These are phyloP conservation scores for Colletotrichum spaethianum DNA, from an alignment of 2,329 filamentous ascomycete genomes.

Conservation along the genomic window DNA sequence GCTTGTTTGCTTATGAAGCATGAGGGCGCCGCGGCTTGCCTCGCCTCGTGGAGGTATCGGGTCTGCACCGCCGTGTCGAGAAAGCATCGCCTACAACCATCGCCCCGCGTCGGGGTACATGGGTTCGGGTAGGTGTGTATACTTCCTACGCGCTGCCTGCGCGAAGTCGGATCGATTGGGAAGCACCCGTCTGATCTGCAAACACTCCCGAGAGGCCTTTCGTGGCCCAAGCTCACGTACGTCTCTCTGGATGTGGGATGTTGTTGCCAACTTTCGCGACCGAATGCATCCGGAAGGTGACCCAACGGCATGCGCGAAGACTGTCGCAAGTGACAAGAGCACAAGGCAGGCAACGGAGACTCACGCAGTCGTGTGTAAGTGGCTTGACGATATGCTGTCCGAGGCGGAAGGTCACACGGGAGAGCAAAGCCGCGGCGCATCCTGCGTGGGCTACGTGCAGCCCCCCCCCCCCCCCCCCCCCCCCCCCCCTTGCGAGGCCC, in stretches of 20 bases:
- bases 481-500: neutral
- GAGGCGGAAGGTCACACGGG: constrained; percentile 26
- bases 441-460: neutral
- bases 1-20: neutral
- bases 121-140: neutral
- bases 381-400: neutral
- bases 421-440: neutral
- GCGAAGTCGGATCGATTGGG: neutral
- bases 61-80: neutral
- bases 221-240: constrained; percentile 24
- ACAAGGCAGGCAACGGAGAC: neutral
- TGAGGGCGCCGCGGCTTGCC: neutral
- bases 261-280: neutral
- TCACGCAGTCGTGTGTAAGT: neutral
- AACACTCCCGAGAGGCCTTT: constrained; percentile 11
- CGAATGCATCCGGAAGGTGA: neutral
- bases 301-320: neutral
- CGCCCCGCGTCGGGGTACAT: neutral
- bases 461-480: neutral
- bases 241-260: neutral
- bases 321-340: neutral
- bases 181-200: constrained; percentile 24
- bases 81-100: no score
- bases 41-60: neutral
- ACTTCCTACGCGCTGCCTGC: neutral